These are phyloP conservation scores for Spergularia marina DNA, from an alignment of 148 eudicot species.

Conservation along the genomic window DNA sequence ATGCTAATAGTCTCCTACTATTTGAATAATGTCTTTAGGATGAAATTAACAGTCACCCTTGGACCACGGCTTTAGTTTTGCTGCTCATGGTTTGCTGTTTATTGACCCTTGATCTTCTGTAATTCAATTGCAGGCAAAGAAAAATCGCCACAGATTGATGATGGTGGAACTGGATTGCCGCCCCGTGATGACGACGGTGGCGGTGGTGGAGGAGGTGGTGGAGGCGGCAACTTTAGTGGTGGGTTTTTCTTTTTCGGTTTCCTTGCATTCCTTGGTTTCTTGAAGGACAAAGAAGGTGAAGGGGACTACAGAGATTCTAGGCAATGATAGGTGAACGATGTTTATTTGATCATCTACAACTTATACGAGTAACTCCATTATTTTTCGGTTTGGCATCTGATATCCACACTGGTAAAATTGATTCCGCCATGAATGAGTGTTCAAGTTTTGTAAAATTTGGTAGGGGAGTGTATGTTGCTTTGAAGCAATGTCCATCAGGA, in stretches of 20 bases:
- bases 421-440: not conserved
- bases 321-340: not conserved
- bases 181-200: conserved; percentile 39
- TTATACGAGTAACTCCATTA: not conserved
- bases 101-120: conserved; percentile 7
- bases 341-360: not conserved
- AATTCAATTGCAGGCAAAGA: conserved; percentile 26
- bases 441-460: no score
- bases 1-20: not conserved
- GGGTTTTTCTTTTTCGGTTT: conserved; percentile 30
- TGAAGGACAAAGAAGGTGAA: conserved; percentile 36
- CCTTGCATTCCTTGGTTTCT: conserved; percentile 32
- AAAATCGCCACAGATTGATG: conserved; percentile 36
- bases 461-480: no score
- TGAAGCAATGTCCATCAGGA: no score
- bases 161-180: conserved; percentile 39
- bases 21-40: not conserved
- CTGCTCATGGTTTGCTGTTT: not conserved
- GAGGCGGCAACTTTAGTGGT: conserved; percentile 34
- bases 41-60: not conserved
- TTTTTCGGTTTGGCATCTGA: not conserved
- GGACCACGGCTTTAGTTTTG: conserved; percentile 2
- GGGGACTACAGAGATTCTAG: conserved; percentile 21
- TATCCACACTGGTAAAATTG: not conserved
- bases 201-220: conserved; percentile 40